Evolutionary conservation across 371 early-diverging fungal species (phyloP), one percentile per base, ranked within the genome.

Genomic region (Parasitella parasitica): DNA sequence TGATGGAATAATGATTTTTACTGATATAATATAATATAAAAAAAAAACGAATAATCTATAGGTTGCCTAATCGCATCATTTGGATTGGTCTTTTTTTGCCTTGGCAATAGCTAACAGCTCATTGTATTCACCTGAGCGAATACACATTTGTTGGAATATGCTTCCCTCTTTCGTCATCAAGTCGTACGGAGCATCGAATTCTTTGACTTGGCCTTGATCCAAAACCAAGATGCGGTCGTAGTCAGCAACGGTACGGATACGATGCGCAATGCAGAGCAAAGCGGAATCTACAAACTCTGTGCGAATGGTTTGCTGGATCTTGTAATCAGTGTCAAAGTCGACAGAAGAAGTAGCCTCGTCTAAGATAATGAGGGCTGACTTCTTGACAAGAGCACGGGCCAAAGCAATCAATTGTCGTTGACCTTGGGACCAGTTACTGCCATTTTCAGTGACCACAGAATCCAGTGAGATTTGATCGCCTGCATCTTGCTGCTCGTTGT

Each of bases 181-280:
- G 8, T 57, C 68, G 58, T 70, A 73, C 0, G 90, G 91, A 1
- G 86, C 81, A 59, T 85, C 91, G 66, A 82, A 89, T 72, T 97
- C 95, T 6, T 87, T 89, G 3, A 95, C 74, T 24, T 66, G 51
- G 6, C 96, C 96, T 35, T 87, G 87, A 64, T 93, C 92, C 59
- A 96, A 73, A 2, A 94, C 94, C 35, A 96, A 64, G n/a, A 96
- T 89, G 39, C 81, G 80, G 73, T 95, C 95, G 60, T 92, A 96
- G 67, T 96, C 95, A 59, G 94, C 90, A 20, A 97, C 86, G 0
- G 94, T 94, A 55, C 88, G 80, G 64, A 93, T 82, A 12, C 92
- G 87, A 65, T 94, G 92, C 6, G 93, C 92, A 71, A 94, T 90
- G 54, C 88, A 86, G 34, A 93, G 60, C 34, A 91, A 61, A 0